Percentiles rank a stretch among this genome's conserved stretches.
phyloP scores from a whole-genome alignment of 1,139 yeast genomes.

The Lodderomyces jiufengensis region DNA sequence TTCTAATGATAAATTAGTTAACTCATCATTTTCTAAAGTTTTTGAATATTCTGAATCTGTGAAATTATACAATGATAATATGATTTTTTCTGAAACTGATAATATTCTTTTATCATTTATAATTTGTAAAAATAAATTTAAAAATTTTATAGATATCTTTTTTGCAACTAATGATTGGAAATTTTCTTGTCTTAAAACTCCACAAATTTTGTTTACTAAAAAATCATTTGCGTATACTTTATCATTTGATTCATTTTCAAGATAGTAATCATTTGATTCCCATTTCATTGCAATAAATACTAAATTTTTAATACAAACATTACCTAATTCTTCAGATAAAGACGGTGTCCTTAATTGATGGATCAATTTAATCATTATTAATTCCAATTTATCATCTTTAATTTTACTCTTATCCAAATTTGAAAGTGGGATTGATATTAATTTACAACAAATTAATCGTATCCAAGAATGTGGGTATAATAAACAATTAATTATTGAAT shows the following conservation, averaged over 20 bases:
- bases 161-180: slow-evolving; percentile 56
- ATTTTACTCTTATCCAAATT: slow-evolving; percentile 26
- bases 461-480: slow-evolving; percentile 94
- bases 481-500: slow-evolving; percentile 48
- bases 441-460: slow-evolving; percentile 63
- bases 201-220: slow-evolving; percentile 58
- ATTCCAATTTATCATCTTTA: slow-evolving; percentile 29
- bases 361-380: slow-evolving; percentile 60
- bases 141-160: slow-evolving; percentile 58
- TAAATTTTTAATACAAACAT: slow-evolving; percentile 65
- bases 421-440: slow-evolving; percentile 51
- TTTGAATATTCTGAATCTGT: slow-evolving; percentile 41
- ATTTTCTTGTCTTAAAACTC: slow-evolving; percentile 62
- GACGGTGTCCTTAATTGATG: slow-evolving; percentile 82
- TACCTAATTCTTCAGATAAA: slow-evolving; percentile 60
- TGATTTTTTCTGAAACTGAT: slow-evolving; percentile 41
- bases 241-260: slow-evolving; percentile 19
- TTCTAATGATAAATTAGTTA: slow-evolving; percentile 60
- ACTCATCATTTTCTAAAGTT: slow-evolving; percentile 46
- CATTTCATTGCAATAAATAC: slow-evolving; percentile 61
- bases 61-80: slow-evolving; percentile 59
- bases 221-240: slow-evolving; percentile 50
- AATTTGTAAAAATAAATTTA: slow-evolving; percentile 56
- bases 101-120: slow-evolving; percentile 37
- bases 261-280: slow-evolving; percentile 44